These are phyloP conservation scores for Chlamydomonas reinhardtii DNA, from an alignment of 163 green algal species.

Conservation along the genomic window DNA sequence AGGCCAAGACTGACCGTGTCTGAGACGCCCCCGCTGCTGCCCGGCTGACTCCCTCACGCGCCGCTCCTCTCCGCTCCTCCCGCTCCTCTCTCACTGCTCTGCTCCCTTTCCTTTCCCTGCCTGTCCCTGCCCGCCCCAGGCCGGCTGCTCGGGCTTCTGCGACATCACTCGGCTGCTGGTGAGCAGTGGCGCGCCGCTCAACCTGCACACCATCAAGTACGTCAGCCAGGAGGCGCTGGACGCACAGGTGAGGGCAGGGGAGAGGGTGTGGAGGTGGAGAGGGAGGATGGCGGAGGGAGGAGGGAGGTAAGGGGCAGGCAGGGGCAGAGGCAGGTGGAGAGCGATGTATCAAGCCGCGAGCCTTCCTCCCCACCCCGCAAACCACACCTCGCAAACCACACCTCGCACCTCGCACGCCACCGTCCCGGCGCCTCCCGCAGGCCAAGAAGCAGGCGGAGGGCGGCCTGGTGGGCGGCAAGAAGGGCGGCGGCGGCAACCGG, in stretches of 20 bases:
- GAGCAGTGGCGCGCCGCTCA: constrained; percentile 44
- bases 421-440: no score
- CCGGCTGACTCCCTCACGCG: no score
- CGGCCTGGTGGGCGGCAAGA: background rate
- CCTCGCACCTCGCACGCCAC: no score
- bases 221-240: constrained; percentile 56
- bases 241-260: background rate
- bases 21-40: no score
- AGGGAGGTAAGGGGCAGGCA: background rate
- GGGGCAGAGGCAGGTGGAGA: background rate
- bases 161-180: constrained; percentile 53
- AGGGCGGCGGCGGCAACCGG: background rate
- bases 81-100: no score
- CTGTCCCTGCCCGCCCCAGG: background rate
- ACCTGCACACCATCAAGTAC: constrained; percentile 63
- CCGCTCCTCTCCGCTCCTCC: no score
- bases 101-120: no score
- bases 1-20: no score
- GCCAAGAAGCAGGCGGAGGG: constrained; percentile 24
- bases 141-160: constrained; percentile 49
- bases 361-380: no score
- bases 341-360: no score
- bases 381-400: no score
- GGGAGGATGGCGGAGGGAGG: background rate
- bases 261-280: background rate